A percentile compares a stretch with the other conserved stretches of the same genome.
phyloP scores from a whole-genome alignment of 352 stramenopile species.

The Phytophthora nicotianae region DNA sequence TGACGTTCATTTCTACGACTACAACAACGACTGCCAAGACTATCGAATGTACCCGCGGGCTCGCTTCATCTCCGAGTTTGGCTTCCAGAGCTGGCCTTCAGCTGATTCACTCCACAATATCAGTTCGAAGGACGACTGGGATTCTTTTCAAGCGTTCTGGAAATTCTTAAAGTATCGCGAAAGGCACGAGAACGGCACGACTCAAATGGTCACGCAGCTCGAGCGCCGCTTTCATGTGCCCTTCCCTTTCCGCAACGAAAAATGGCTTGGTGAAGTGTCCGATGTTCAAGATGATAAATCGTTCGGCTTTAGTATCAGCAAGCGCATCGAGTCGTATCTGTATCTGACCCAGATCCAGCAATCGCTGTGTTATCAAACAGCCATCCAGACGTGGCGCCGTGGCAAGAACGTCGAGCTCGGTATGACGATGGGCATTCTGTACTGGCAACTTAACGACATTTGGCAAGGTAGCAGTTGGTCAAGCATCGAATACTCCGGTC shows the following conservation, averaged over 20 bases:
- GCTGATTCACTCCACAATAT: slow-evolving; percentile 55
- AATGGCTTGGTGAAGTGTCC: slow-evolving; percentile 48
- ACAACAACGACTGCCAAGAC: slow-evolving; percentile 79
- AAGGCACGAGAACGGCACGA: slow-evolving; percentile 78
- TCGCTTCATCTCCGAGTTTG: slow-evolving; percentile 89
- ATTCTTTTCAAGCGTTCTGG: slow-evolving; percentile 77
- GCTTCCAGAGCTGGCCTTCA: slow-evolving; percentile 84
- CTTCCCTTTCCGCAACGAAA: slow-evolving; percentile 65
- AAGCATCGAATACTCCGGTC: slow-evolving; percentile 79
- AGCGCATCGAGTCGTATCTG: slow-evolving; percentile 64
- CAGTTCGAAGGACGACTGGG: slow-evolving; percentile 54
- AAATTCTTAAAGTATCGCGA: slow-evolving; percentile 80
- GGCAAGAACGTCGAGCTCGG: slow-evolving; percentile 55
- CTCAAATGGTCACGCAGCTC: slow-evolving; percentile 76
- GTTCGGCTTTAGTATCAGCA: slow-evolving; percentile 46
- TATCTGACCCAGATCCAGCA: slow-evolving; percentile 86
- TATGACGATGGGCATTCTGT: slow-evolving; percentile 82
- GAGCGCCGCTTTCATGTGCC: slow-evolving; percentile 71
- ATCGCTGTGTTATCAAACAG: slow-evolving; percentile 77
- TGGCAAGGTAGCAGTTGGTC: slow-evolving; percentile 90
- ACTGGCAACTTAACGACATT: slow-evolving; percentile 91
- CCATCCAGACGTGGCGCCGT: slow-evolving; percentile 72
- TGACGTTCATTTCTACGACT: slow-evolving; percentile 90
- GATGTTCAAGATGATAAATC: slow-evolving; percentile 16
- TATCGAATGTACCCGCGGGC: slow-evolving; percentile 67